phyloP scores from a whole-genome alignment of 2,329 filamentous ascomycete genomes.

The Aspergillus fructus region DNA sequence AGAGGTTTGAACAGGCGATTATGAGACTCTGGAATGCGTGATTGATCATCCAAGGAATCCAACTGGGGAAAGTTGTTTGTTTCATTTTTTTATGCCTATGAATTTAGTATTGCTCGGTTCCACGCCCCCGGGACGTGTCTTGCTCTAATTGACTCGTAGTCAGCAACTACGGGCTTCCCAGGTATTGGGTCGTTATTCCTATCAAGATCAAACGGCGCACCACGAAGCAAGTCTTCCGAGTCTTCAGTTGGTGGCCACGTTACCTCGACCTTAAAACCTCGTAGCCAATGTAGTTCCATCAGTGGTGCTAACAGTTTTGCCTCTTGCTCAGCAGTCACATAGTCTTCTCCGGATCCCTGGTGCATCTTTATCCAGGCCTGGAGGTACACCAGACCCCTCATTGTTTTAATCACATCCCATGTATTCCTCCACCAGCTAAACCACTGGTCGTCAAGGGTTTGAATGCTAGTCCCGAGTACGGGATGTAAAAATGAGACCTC shows the following conservation, averaged over 20 bases:
- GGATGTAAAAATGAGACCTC: not conserved
- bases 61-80: too few relatives aligned
- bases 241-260: not conserved
- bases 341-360: not conserved
- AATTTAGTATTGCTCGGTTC: too few relatives aligned
- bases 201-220: not conserved
- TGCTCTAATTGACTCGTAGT: too few relatives aligned
- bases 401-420: not conserved
- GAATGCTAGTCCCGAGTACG: too few relatives aligned
- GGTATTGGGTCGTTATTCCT: not conserved
- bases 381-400: not conserved
- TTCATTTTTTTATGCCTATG: too few relatives aligned
- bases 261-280: not conserved
- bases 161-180: too few relatives aligned
- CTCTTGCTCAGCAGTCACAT: not conserved
- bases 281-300: not conserved
- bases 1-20: too few relatives aligned
- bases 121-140: too few relatives aligned
- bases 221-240: not conserved
- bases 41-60: too few relatives aligned
- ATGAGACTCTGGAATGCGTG: too few relatives aligned
- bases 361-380: not conserved
- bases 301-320: not conserved
- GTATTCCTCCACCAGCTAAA: not conserved
- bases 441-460: not conserved